Evolutionary conservation across 495 filamentous ascomycete genomes (phyloP).

Genomic region (Rostrohypoxylon terebratum): DNA sequence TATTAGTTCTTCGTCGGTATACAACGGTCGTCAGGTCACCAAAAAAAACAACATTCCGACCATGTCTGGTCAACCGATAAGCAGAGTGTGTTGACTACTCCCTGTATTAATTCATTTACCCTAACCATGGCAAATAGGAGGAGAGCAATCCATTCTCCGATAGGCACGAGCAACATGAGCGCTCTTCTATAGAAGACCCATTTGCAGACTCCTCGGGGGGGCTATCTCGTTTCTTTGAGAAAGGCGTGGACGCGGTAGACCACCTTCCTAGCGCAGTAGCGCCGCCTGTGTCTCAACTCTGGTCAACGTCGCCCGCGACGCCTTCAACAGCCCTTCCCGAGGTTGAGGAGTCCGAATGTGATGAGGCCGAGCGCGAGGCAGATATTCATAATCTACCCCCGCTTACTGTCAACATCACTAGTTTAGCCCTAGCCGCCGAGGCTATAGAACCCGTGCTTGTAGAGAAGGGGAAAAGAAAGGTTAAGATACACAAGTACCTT

Average conservation of each 20-base stretch:
- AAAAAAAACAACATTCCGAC: slow-evolving; percentile 3
- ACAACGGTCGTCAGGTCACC: background rate
- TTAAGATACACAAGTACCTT: slow-evolving; percentile 36
- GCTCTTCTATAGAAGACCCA: slow-evolving; percentile 10
- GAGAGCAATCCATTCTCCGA: background rate
- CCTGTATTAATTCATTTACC: background rate
- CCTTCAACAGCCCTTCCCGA: background rate
- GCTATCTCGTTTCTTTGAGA: background rate
- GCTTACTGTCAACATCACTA: slow-evolving; percentile 34
- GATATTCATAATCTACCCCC: slow-evolving; percentile 23
- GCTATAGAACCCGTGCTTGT: slow-evolving; percentile 38
- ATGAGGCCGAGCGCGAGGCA: background rate
- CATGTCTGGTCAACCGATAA: background rate
- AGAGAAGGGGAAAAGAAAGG: slow-evolving; percentile 38
- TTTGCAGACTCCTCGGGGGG: slow-evolving; percentile 9
- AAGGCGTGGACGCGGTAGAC: background rate
- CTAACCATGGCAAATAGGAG: slow-evolving; percentile 23
- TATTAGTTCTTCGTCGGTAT: background rate
- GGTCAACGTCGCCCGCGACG: background rate
- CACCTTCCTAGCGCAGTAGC: background rate
- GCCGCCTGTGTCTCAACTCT: background rate
- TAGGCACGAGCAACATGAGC: slow-evolving; percentile 7
- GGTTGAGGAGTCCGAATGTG: background rate
- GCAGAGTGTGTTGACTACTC: slow-evolving; percentile 19
- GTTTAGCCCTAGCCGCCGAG: slow-evolving; percentile 32